Base-by-base conservation (phyloP, 169 alveolate genomes). In the Plasmodium knowlesi region DNA sequence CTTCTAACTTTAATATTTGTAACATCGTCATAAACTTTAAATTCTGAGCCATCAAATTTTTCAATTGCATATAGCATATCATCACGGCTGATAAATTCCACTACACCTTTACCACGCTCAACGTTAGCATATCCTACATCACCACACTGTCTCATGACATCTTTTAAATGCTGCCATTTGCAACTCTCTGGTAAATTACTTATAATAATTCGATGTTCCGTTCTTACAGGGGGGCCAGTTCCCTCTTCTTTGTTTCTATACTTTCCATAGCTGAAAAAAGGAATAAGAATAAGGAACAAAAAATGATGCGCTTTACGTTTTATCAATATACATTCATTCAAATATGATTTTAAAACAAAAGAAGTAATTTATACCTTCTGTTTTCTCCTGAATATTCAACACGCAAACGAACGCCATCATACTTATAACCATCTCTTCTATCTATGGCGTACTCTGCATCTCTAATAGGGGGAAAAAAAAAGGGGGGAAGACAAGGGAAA, bases 141-240 rank as follows among this genome's bases (percentile, higher is more conserved):
- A 46, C 98, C 98, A 72, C 97, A 95, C 83, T 82, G 95, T 80
- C 98, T 80, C 96, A 97, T 94, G 91, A 95, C 97, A 84, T 97
- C 98, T 93, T 97, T 97, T 81, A 97, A 92, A 74, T 97, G 97
- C 70, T 97, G 98, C 98, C 98, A 97, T 57, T 96, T 88, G 78
- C 97, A 96, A 76, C 95, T 92, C 16, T 96, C 97, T 50, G 98
- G 98, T 39, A 97, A 82, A 94, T 96, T 96, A 70, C 82, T 84
- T 43, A 96, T 96, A 73, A 93, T 91, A 57, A 96, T 83, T 43
- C 97, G 95, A 37, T 88, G 89, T 32, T 96, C 97, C n/a, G 98
- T 96, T 70, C 98, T 96, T 82, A 88, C 30, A 25, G 92, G 94
- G 37, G 94, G 94, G 16, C 94, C 94, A 79, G 32, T 30, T 25